Base-by-base conservation (phyloP, 2,329 filamentous ascomycete genomes). In the Pseudogymnoascus pannorum region DNA sequence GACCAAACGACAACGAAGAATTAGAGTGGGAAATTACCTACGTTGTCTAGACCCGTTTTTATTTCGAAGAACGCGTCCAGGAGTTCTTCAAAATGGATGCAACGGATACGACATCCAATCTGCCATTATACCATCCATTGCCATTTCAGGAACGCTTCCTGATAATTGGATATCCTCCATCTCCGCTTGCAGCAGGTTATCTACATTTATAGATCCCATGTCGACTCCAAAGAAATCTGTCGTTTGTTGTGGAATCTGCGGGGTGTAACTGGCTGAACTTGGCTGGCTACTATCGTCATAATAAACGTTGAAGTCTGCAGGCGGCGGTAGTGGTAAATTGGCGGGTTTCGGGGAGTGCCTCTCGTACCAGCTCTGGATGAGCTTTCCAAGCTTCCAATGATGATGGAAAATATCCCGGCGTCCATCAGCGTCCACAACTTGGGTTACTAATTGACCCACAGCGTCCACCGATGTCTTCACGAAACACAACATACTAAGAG, bases 61-160 rank as follows among this genome's bases (percentile, higher is more conserved):
- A 33, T 54, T 51, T 54, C 16, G 26, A 31, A 18, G 2, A 54
- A 18, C n/a, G 5, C 12, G 24, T 6, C 5, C n/a, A 54, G 24
- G 1, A 5, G 18, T 20, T 7, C 26, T 5, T 54, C 26, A 54
- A 31, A 54, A 54, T 54, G 48, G 48, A 26, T 31, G 48, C 26
- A 54, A 33, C 33, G 48, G 48, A 54, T 54, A 54, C 24, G 48
- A 54, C 48, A 54, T 54, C 48, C 48, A 54, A 33, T 54, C 48
- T 54, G 48, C n/a, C 26, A 54, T 54, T 20, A 54, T 54, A 33
- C 48, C 26, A 54, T 54, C n/a, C n/a, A 54, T 33, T 24, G 48
- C 5, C 16, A 54, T 31, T 54, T 54, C 48, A 20, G 48, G 26
- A 12, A 31, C 26, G 26, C 33, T 31, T 20, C 2, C 5, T 20